Evolutionary conservation across 192 early-diverging fungal species (phyloP).

Genomic region (Entomortierella parvispora): DNA sequence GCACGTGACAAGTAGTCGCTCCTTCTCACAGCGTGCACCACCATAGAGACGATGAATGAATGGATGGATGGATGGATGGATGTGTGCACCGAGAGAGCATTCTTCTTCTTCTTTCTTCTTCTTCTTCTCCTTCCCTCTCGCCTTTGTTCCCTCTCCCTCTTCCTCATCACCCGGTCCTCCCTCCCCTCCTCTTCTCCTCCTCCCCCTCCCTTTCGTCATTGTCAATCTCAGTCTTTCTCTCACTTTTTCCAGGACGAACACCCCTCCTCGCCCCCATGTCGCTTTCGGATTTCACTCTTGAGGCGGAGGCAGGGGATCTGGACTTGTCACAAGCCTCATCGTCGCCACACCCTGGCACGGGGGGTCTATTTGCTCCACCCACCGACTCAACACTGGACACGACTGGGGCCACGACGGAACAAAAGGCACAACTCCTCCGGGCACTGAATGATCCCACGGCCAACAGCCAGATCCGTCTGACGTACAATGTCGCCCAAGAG

Average conservation of each 20-base stretch:
- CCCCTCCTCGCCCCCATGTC: too few species aligned
- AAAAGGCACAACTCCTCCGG: conserved; percentile 26
- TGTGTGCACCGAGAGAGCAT: not conserved
- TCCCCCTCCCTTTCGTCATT: not conserved
- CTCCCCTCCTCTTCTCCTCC: not conserved
- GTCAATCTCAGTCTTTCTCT: not conserved
- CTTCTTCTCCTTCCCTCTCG: not conserved
- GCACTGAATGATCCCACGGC: conserved; percentile 33
- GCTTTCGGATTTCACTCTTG: too few species aligned
- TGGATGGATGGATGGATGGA: too few species aligned
- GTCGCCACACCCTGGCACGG: too few species aligned
- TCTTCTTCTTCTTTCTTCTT: too few species aligned
- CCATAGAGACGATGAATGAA: too few species aligned
- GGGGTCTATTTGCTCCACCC: too few species aligned
- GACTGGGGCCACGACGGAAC: conserved; percentile 11
- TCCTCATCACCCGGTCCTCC: not conserved
- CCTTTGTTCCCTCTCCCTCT: not conserved
- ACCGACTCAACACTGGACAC: too few species aligned
- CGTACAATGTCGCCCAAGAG: conserved; percentile 38
- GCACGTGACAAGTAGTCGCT: too few species aligned
- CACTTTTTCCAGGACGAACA: not conserved
- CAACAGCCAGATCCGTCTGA: conserved; percentile 33
- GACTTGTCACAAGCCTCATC: too few species aligned
- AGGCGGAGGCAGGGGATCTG: too few species aligned
- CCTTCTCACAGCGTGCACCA: too few species aligned